Percentiles rank a stretch among this genome's conserved stretches.
Evolutionary conservation across 257 asterid species (phyloP).

Genomic region (Jacaranda mimosifolia): DNA sequence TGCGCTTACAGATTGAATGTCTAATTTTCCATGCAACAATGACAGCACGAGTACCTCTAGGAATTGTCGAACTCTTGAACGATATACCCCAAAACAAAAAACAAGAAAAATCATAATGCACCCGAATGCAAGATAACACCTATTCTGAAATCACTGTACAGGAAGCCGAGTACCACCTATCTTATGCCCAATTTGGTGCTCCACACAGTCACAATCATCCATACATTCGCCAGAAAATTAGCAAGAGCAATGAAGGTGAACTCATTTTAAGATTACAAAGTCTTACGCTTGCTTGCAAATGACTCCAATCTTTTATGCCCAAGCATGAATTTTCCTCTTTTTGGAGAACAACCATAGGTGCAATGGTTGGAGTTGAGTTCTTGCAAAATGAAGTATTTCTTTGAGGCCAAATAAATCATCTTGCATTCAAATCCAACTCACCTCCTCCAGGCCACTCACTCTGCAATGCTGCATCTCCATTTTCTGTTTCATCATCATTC

Average conservation of each 20-base stretch:
- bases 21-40: too few species aligned
- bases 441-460: slow-evolving; percentile 60
- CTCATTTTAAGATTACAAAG: slow-evolving; percentile 14
- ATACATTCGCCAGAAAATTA: background rate
- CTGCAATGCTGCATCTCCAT: slow-evolving; percentile 49
- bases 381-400: background rate
- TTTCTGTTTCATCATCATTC: slow-evolving; percentile 83
- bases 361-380: background rate
- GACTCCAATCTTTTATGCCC: background rate
- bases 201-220: slow-evolving; percentile 1
- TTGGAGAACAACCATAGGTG: background rate
- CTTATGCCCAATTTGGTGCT: background rate
- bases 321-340: background rate
- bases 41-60: too few species aligned
- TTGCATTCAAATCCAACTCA: slow-evolving; percentile 60
- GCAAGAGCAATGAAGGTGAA: background rate
- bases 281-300: background rate
- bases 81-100: too few species aligned
- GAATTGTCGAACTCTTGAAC: too few species aligned
- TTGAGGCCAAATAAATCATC: slow-evolving; percentile 30
- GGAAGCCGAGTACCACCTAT: background rate
- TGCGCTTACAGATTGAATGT: too few species aligned
- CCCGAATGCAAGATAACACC: background rate
- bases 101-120: background rate
- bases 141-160: background rate